Base-by-base conservation (phyloP, 2,329 filamentous ascomycete species). In the Stagonosporopsis tanaceti region DNA sequence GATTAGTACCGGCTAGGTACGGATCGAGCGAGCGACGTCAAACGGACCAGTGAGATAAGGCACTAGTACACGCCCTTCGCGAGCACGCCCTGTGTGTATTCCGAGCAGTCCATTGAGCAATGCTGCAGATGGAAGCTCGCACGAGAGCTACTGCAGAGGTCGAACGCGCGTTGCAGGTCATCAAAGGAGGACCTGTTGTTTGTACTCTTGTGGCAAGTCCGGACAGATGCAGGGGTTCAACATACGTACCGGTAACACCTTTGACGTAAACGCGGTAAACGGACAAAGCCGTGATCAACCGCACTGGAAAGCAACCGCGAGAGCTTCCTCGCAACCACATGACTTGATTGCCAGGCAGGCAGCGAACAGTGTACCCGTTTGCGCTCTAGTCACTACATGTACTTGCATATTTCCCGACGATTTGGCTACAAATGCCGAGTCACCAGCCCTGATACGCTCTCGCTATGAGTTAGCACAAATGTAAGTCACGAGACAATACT, bases 1-100 rank as follows among this genome's bases (percentile, higher is more conserved):
- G 28, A 63, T 67, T 57, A 48, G 66, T 61, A 62, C 39, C 73
- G 71, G 73, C 66, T 75, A 74, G 63, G 51, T 48, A 73, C 72
- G 73, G 73, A 68, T 64, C 54, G 59, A 67, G 64, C 53, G 62
- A 67, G 61, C 53, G 39, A 60, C 25, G 41, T 37, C 56, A 66
- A 63, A 59, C 64, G 63, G 64, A 50, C 63, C 63, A 63, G 62
- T 52, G 39, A 15, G 38, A 40, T 40, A 37, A 15, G 20, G 27
- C 41, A 34, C 47, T 47, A 50, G n/a, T 37, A 51, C 40, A 58
- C 61, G 63, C 64, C 32, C 32, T 34, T 34, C n/a, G 32, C 4
- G 7, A 15, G 32, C 32, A 34, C 32, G 32, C 32, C 62, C 61
- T 68, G 37, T 53, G 45, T 47, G 47, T 52, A 64, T 35, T 59